Evolutionary conservation across 257 asterid genomes (phyloP).

Genomic region (Jasminum sambac): DNA sequence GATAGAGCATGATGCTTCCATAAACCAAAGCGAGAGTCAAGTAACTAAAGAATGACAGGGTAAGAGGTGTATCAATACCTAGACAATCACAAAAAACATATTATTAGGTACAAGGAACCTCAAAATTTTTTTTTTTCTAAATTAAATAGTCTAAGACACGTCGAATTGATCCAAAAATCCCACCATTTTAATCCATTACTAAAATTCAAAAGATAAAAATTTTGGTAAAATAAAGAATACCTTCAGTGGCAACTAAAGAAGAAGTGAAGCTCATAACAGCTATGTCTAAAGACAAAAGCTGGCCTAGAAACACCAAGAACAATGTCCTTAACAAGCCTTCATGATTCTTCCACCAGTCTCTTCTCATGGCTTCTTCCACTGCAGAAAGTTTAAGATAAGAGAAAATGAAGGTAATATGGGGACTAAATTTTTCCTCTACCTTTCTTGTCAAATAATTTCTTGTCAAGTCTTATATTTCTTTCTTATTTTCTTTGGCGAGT

Average conservation of each 20-base stretch:
- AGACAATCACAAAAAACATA: background rate
- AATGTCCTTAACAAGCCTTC: conserved; percentile 30
- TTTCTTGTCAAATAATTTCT: no score
- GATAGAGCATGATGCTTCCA: conserved; percentile 58
- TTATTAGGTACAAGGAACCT: background rate
- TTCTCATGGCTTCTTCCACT: conserved; percentile 27
- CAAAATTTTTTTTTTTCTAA: background rate
- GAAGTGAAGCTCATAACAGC: conserved; percentile 44
- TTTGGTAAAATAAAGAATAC: conserved; percentile 9
- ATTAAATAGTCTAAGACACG: background rate
- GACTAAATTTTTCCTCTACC: no score
- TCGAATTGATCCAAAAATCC: background rate
- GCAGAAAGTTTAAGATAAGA: background rate
- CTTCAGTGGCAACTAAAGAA: conserved; percentile 50
- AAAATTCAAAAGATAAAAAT: background rate
- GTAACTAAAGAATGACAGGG: conserved; percentile 62
- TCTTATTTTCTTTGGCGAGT: background rate
- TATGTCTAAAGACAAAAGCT: conserved; percentile 50
- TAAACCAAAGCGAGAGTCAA: conserved; percentile 53
- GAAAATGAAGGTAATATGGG: no score
- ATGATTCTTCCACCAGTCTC: conserved; percentile 31
- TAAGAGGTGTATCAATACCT: conserved; percentile 74
- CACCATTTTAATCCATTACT: background rate
- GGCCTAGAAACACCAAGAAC: conserved; percentile 51
- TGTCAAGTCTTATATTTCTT: background rate